Conservation (phyloP, 164 flowering plant species). For the Nelumbo lutea region DNA sequence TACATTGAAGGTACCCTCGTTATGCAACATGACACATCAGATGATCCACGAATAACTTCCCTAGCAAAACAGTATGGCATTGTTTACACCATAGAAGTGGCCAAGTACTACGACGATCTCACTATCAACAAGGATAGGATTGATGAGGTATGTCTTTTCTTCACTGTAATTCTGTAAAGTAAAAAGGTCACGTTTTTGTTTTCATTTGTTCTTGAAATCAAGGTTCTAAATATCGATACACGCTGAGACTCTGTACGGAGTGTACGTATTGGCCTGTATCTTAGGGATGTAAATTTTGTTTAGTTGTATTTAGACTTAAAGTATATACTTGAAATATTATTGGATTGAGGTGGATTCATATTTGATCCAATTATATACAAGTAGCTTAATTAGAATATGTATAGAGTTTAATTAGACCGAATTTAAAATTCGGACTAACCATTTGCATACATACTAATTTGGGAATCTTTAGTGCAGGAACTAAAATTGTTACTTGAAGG, state of each 20-base stretch:
- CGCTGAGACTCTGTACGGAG: neutral
- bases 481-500: neutral
- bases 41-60: slow-evolving; percentile 29
- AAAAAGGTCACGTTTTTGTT: neutral
- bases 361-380: neutral
- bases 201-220: neutral
- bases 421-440: too few relatives aligned
- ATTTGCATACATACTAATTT: too few relatives aligned
- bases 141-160: slow-evolving; percentile 28
- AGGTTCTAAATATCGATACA: too few relatives aligned
- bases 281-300: too few relatives aligned
- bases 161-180: too few relatives aligned
- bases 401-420: too few relatives aligned
- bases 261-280: neutral
- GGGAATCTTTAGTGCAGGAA: neutral
- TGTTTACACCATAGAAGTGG: slow-evolving; percentile 52
- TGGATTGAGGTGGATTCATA: neutral
- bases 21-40: slow-evolving; percentile 36
- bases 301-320: neutral
- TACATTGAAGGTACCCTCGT: slow-evolving; percentile 60
- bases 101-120: slow-evolving; percentile 43
- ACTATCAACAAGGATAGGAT: slow-evolving; percentile 11
- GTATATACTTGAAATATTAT: neutral
- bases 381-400: too few relatives aligned
- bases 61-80: slow-evolving; percentile 28